A percentile compares a stretch with the other conserved stretches of the same genome.
Evolutionary conservation across 345 rosid genomes (phyloP).

Genomic region (Populus simonii): DNA sequence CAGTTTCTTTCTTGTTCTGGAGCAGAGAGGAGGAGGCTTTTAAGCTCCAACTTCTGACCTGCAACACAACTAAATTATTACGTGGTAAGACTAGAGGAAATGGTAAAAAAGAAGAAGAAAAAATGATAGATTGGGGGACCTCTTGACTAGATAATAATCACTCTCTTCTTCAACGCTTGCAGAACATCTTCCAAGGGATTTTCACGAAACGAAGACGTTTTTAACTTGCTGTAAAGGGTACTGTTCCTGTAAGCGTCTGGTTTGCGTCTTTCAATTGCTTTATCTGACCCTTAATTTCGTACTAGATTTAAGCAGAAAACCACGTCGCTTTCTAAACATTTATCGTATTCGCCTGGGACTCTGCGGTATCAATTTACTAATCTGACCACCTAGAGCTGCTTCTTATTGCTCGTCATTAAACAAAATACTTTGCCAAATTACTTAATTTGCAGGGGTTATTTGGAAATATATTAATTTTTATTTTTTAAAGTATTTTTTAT

Average conservation of each 20-base stretch:
- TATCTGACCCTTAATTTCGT: conserved; percentile 10
- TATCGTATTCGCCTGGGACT: neutral
- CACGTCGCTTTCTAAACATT: neutral
- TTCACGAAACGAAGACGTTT: neutral
- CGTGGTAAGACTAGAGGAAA: neutral
- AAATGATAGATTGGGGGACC: conserved; percentile 1
- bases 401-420: neutral
- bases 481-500: too few relatives aligned
- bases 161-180: conserved; percentile 1
- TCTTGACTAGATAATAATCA: neutral
- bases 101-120: neutral
- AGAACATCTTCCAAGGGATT: neutral
- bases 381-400: neutral
- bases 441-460: neutral
- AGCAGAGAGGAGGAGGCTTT: conserved; percentile 21
- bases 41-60: conserved; percentile 68
- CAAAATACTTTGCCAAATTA: neutral
- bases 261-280: neutral
- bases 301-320: conserved; percentile 14
- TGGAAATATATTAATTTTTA: too few relatives aligned
- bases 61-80: conserved; percentile 56
- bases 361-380: neutral
- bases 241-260: neutral
- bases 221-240: too few relatives aligned
- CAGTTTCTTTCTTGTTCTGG: conserved; percentile 14